Evolutionary conservation across 768 basidiomycete species (phyloP).

Genomic region (Gloeopeniophorella convolvens): DNA sequence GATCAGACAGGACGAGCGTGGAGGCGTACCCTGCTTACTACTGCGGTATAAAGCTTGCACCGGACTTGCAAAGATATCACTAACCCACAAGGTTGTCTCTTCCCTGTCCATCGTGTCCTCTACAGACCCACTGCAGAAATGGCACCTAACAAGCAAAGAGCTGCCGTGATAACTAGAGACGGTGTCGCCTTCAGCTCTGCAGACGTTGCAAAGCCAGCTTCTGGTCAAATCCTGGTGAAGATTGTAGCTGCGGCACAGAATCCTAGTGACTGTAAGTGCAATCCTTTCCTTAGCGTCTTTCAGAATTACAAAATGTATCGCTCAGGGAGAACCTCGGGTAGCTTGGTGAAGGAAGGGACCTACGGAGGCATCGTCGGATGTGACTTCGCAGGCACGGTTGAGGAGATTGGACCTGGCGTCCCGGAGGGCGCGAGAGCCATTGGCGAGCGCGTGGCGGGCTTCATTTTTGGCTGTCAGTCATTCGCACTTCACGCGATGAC

Average conservation of each 20-base stretch:
- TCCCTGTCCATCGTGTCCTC: too few relatives aligned
- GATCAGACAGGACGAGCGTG: too few relatives aligned
- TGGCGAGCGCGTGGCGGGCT: conserved; percentile 18
- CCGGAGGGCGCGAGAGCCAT: conserved; percentile 9
- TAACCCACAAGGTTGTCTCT: too few relatives aligned
- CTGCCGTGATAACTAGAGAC: background rate
- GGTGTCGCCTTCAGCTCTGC: background rate
- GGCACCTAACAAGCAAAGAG: conserved; percentile 10
- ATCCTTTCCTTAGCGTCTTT: too few relatives aligned
- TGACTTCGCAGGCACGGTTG: conserved; percentile 19
- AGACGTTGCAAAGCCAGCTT: conserved; percentile 7
- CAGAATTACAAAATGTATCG: too few relatives aligned
- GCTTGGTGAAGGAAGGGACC: background rate
- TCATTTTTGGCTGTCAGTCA: conserved; percentile 5
- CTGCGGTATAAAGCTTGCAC: too few relatives aligned
- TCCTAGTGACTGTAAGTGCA: conserved; percentile 4
- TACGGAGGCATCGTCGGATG: conserved; percentile 10
- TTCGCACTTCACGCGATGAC: background rate
- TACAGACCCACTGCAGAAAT: too few relatives aligned
- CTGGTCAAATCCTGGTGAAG: conserved; percentile 11
- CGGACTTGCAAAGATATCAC: too few relatives aligned
- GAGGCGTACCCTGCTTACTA: too few relatives aligned
- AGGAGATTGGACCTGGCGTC: conserved; percentile 16
- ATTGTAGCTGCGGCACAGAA: conserved; percentile 8
- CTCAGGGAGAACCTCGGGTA: conserved; percentile 1